A percentile compares a stretch with the other conserved stretches of the same genome.
Evolutionary conservation across 345 rosid genomes (phyloP).

Genomic region (Salix purpurea): DNA sequence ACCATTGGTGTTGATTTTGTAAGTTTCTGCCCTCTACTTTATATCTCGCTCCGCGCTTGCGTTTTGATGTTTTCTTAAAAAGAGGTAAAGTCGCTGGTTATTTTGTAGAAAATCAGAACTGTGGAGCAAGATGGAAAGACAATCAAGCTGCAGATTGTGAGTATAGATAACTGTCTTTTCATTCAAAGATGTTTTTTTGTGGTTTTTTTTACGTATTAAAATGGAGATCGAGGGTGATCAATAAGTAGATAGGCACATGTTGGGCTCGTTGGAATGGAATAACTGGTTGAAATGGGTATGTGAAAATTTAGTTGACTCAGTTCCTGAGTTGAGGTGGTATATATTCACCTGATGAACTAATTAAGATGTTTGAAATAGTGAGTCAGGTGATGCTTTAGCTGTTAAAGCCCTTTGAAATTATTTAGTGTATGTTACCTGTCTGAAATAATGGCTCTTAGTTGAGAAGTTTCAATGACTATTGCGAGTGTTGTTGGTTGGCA

Average conservation of each 20-base stretch:
- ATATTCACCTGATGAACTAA: background rate
- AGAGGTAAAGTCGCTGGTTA: background rate
- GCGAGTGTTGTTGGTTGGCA: background rate
- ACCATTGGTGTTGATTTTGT: constrained; percentile 78
- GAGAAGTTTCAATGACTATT: background rate
- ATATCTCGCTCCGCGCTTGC: background rate
- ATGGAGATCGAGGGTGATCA: background rate
- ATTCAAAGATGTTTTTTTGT: background rate
- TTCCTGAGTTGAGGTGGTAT: background rate
- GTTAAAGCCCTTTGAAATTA: background rate
- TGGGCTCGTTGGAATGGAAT: background rate
- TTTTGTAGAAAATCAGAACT: constrained; percentile 79
- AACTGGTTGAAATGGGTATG: background rate
- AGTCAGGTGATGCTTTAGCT: background rate
- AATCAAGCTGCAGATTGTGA: constrained; percentile 67
- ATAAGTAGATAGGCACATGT: background rate
- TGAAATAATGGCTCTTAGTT: background rate
- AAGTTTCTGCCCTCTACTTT: constrained; percentile 11
- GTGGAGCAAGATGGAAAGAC: constrained; percentile 93
- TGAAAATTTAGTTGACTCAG: background rate
- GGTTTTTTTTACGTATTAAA: background rate
- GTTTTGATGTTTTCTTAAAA: background rate
- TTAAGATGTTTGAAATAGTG: background rate
- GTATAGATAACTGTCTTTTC: constrained; percentile 11
- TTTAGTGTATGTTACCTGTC: background rate